Evolutionary conservation across 2,329 filamentous ascomycete genomes (phyloP), one percentile per base, ranked within the genome.

Genomic region (Aspergillus sp.): DNA sequence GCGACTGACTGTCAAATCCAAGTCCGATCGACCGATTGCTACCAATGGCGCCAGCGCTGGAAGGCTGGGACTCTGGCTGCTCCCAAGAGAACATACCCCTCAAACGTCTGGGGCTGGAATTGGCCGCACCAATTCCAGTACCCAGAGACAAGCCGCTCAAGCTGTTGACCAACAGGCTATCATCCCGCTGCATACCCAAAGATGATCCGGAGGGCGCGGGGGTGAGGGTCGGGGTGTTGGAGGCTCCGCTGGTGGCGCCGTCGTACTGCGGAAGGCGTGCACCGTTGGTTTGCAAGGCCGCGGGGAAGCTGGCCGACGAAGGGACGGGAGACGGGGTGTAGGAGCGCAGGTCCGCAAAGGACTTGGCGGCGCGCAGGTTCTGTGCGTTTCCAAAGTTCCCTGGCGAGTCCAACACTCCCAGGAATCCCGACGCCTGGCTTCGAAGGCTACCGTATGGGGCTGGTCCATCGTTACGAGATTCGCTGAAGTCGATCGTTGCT

Each of bases 401-500:
- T 81, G 88, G 62, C 38, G 88, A 90, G 56, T 88, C 88, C n/a
- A 90, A 83, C 49, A 93, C 83, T 63, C 90, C 87, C 33, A 97
- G 76, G n/a, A 90, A 90, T 25, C 79, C 80, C 10, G 85, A 84
- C 57, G 91, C 88, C 54, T 91, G 83, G 19, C 87, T 84, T 50
- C 73, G 72, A 32, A 95, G 79, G 2, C 86, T 81, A 60, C 84
- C 83, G 55, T 90, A 91, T 55, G 85, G 85, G 55, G 80, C 83
- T 43, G 77, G 77, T 17, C 83, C 84, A 19, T 86, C 84, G 52
- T 85, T 86, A 46, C 87, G 80, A 45, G 87, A 82, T 53, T 90
- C 86, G 55, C 88, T 90, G 68, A 97, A 97, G 68, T 97, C 93
- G 56, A 94, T 95, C 2, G 93, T 97, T n/a, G 93, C 93, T 13